Base-by-base conservation (phyloP, 441 rosid species). In the Biscutella laevigata region DNA sequence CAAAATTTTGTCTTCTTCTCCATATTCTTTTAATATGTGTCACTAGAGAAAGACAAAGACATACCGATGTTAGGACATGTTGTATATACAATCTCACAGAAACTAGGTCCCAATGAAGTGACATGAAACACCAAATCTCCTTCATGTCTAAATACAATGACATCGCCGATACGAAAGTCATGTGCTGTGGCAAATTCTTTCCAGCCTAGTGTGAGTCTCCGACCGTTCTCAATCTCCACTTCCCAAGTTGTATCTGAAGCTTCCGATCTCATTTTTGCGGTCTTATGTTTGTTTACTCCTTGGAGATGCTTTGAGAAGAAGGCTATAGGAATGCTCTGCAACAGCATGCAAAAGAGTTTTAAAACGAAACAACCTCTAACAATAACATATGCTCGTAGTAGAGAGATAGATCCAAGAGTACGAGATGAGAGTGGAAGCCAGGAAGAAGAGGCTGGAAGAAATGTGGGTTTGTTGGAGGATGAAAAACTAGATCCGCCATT, bases 141-240 rank as follows among this genome's bases (percentile, higher is more conserved):
- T 35, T 58, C 65, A 26, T 58, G 54, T 66, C 55, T 50, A 11
- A 66, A 66, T 8, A 66, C 26, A 0, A 8, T 1, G 2, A 66
- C 21, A 42, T 66, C 70, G 11, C 66, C 70, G 13, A 10, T 24
- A 16, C 61, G 9, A 2, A 66, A 26, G 24, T 38, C 66, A 59
- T 66, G 70, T 4, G 60, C 66, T 0, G 17, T 9, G 6, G 61
- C 45, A 19, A 66, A 66, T 6, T 53, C 57, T 46, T 32, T 27
- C 71, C 71, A 66, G 0, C 61, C 66, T 1, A 46, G 46, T 0
- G 62, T 46, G 17, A 66, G 3, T 39, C 14, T 53, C 44, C 8
- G 2, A 4, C 62, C 71, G 27, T n/a, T n/a, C n/a, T 66, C 51
- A 4, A 59, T 47, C 45, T 59, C 53, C 57, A 66, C 71, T 17